These are phyloP conservation scores for Daldinia eschscholtzii DNA, from an alignment of 2,329 filamentous ascomycete species.

Conservation along the genomic window DNA sequence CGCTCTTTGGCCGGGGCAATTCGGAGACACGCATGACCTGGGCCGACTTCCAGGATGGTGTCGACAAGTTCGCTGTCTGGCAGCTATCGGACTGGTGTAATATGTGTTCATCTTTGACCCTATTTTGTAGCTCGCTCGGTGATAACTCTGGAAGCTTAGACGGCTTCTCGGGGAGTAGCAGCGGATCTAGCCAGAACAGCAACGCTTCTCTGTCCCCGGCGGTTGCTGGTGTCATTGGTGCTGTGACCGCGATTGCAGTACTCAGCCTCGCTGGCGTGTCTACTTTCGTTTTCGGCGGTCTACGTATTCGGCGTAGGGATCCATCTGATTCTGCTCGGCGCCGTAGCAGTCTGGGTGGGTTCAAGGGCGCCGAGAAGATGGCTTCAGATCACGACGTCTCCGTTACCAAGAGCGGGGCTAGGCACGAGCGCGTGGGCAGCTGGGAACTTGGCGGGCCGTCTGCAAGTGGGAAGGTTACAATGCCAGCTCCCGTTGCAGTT, in stretches of 20 bases:
- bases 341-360: constrained; percentile 53
- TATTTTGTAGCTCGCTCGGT: constrained; percentile 55
- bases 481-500: constrained; percentile 26
- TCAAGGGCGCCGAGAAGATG: constrained; percentile 62
- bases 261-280: constrained; percentile 42
- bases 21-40: constrained; percentile 55
- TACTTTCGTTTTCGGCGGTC: constrained; percentile 51
- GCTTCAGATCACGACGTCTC: constrained; percentile 59
- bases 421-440: constrained; percentile 62
- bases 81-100: constrained; percentile 59
- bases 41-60: constrained; percentile 55
- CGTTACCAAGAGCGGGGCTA: constrained; percentile 55
- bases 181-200: background rate
- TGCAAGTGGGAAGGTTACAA: constrained; percentile 9
- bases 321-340: constrained; percentile 12
- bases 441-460: constrained; percentile 60
- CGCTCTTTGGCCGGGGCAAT: constrained; percentile 57
- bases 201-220: constrained; percentile 52
- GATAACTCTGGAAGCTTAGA: constrained; percentile 18
- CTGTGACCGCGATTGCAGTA: constrained; percentile 55
- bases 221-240: constrained; percentile 63
- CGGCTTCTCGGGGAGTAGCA: background rate
- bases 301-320: constrained; percentile 48
- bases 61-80: constrained; percentile 55
- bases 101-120: constrained; percentile 54